A percentile compares a stretch with the other conserved stretches of the same genome.
phyloP scores from a whole-genome alignment of 257 asterid species.

The Echium plantagineum region DNA sequence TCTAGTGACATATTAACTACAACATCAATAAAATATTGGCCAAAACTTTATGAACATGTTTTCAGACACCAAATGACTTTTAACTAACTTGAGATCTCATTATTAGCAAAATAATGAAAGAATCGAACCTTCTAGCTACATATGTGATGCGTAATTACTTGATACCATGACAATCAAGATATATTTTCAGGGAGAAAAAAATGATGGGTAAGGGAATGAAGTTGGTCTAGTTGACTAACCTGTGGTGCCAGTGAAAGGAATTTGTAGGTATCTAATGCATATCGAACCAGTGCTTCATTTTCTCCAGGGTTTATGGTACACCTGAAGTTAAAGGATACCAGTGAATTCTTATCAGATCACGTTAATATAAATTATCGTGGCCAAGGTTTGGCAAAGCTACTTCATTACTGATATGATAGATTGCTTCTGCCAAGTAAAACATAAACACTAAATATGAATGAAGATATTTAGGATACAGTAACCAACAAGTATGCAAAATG shows the following conservation, averaged over 20 bases:
- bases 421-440: not conserved
- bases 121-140: not conserved
- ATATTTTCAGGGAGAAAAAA: too few species aligned
- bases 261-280: constrained; percentile 74
- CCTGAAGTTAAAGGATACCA: constrained; percentile 30
- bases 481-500: too few species aligned
- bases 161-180: too few species aligned
- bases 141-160: not conserved
- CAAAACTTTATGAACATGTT: too few species aligned
- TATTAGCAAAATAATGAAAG: too few species aligned
- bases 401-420: too few species aligned
- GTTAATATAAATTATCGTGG: not conserved
- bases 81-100: too few species aligned
- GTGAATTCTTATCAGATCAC: not conserved
- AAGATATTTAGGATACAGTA: not conserved
- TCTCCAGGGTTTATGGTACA: constrained; percentile 98
- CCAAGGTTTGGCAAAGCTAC: not conserved
- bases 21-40: too few species aligned
- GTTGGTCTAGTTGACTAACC: constrained; percentile 32
- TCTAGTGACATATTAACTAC: not conserved
- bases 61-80: too few species aligned
- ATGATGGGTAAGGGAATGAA: not conserved
- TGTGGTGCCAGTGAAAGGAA: constrained; percentile 81
- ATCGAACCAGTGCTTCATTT: constrained; percentile 91
- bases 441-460: not conserved